A percentile compares a stretch with the other conserved stretches of the same genome.
Conservation (phyloP, 371 early-diverging fungal genomes). For the Lichtheimia ramosa region DNA sequence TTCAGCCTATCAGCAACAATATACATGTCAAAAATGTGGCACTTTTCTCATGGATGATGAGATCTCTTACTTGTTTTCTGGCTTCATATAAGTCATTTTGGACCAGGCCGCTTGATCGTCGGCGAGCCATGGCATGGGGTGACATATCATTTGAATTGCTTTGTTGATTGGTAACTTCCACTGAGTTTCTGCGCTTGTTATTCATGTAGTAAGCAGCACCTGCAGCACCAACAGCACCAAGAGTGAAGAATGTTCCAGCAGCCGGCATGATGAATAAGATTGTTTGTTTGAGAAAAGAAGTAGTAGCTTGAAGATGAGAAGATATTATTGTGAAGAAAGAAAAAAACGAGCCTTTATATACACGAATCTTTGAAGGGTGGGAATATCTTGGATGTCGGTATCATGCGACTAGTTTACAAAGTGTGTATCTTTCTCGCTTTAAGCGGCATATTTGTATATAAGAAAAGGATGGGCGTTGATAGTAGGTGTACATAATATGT, state of each 20-base stretch:
- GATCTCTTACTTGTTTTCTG: constrained; percentile 24
- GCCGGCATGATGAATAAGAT: constrained; percentile 32
- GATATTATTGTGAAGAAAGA: not conserved
- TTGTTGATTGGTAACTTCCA: constrained; percentile 4
- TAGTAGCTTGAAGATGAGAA: no score
- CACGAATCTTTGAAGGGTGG: not conserved
- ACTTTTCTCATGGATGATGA: not conserved
- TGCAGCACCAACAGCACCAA: constrained; percentile 47
- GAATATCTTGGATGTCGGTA: not conserved
- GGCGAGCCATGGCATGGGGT: constrained; percentile 34
- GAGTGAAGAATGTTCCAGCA: constrained; percentile 39
- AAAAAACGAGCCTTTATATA: constrained; percentile 3
- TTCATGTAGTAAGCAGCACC: constrained; percentile 34
- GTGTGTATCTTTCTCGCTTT: no score
- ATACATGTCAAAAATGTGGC: not conserved
- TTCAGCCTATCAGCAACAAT: constrained; percentile 23
- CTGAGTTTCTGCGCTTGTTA: constrained; percentile 23
- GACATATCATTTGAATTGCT: constrained; percentile 6
- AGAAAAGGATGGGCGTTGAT: no score
- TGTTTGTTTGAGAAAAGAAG: no score
- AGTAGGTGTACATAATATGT: no score
- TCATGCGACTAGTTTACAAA: no score
- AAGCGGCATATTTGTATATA: no score
- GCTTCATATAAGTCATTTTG: constrained; percentile 29
- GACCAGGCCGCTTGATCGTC: constrained; percentile 28